Evolutionary conservation across 345 rosid species (phyloP), one percentile per base, ranked within the genome.

Genomic region (Lepidium aucheri): DNA sequence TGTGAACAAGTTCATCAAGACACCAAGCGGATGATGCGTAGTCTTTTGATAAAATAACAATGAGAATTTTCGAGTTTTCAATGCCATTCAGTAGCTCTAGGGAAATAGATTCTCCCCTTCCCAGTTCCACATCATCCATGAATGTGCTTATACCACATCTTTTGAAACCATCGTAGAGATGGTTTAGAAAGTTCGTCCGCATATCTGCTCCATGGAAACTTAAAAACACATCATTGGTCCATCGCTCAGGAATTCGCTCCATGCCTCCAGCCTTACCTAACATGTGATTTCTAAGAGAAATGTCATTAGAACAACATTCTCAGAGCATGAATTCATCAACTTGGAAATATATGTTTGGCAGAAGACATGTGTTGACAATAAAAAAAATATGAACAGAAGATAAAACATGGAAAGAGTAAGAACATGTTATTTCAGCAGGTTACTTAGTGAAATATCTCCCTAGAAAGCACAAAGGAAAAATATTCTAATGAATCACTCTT

Each of bases 141-240:
- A 70, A 61, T 6, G 62, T 18, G 7, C 1, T 7, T 44, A 70
- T 22, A 8, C 36, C 34, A 3, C 10, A 30, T 8, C 44, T 36
- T 3, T 3, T 5, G n/a, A 70, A 8, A 33, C 13, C 18, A 6
- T 17, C 0, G 9, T 53, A 16, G 49, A 71, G 75, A 28, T 71
- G 69, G 34, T 43, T 45, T 7, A 52, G 34, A 40, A 71, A 54
- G 34, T 9, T 18, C n/a, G 6, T 41, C 4, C 71, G 46, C 3
- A 38, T 40, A 61, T 72, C 64, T 11, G 17, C 36, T 6, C 75
- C 69, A 35, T 39, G 38, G 38, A 64, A 72, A 49, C 70, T 72
- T 4, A 63, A 9, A 26, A 72, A 64, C 22, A 72, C 76, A 49
- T 65, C 70, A 11, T 63, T 49, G 10, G 4, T 12, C 54, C 66